Conservation (phyloP, 2,329 filamentous ascomycete genomes). For the Lasiodiplodia hormozganensis region DNA sequence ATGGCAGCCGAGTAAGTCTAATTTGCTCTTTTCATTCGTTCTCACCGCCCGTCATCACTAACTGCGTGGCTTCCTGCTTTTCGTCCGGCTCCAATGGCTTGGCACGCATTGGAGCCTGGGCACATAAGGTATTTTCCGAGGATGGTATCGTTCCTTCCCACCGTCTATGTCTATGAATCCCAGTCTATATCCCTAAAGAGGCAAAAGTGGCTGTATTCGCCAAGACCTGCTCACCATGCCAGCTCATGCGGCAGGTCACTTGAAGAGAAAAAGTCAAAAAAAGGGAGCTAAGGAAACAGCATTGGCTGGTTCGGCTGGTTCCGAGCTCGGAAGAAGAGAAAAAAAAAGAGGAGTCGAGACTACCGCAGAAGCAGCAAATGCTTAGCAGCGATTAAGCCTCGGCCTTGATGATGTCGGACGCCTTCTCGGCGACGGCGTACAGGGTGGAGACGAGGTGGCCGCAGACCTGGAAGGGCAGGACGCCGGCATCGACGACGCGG, state of each 20-base stretch:
- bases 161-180: constrained; percentile 4
- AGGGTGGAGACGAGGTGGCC: constrained; percentile 28
- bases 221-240: neutral
- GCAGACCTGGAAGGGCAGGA: constrained; percentile 31
- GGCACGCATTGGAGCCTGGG: neutral
- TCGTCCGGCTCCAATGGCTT: neutral
- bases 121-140: neutral
- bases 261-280: neutral
- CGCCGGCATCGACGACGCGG: constrained; percentile 32
- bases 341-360: neutral
- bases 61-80: neutral
- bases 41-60: neutral
- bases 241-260: neutral
- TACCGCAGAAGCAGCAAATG: neutral
- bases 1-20: neutral
- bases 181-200: constrained; percentile 5
- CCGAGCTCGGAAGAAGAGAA: neutral
- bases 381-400: constrained; percentile 5
- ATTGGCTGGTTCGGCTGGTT: neutral
- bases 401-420: constrained; percentile 42
- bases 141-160: neutral
- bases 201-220: neutral
- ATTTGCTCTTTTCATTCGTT: neutral
- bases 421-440: constrained; percentile 32
- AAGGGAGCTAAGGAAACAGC: neutral